Conservation (phyloP, 2,329 filamentous ascomycete genomes). For the Xylariaceae sp. region DNA sequence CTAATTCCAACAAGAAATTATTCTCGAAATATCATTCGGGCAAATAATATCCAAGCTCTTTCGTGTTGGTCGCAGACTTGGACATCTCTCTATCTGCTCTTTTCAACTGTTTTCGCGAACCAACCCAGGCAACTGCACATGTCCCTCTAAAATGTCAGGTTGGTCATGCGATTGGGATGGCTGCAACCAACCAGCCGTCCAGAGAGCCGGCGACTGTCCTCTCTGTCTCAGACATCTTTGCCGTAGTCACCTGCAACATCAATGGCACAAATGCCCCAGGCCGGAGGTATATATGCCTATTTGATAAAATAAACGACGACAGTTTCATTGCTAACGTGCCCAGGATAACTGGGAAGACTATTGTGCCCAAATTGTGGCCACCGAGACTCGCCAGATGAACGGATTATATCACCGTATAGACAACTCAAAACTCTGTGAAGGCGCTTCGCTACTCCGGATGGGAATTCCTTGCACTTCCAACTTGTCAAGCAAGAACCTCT, state of each 20-base stretch:
- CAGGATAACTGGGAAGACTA: slow-evolving; percentile 17
- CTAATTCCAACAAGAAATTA: no score
- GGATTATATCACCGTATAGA: slow-evolving; percentile 17
- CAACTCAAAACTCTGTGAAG: slow-evolving; percentile 14
- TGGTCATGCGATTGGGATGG: slow-evolving; percentile 17
- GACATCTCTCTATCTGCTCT: no score
- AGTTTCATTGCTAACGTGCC: neutral
- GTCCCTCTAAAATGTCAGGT: no score
- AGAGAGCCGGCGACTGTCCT: slow-evolving; percentile 22
- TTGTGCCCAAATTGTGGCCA: slow-evolving; percentile 14
- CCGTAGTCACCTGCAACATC: slow-evolving; percentile 17
- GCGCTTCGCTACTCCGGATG: slow-evolving; percentile 15
- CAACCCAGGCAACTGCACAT: no score
- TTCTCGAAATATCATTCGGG: no score
- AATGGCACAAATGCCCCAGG: slow-evolving; percentile 20
- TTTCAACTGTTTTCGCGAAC: no score
- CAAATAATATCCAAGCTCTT: no score
- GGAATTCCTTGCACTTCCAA: slow-evolving; percentile 19
- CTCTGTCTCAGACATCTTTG: slow-evolving; percentile 26
- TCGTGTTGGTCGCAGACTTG: no score
- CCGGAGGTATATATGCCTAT: slow-evolving; percentile 10
- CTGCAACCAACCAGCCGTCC: slow-evolving; percentile 21
- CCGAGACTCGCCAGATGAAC: slow-evolving; percentile 17
- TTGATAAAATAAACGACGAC: neutral
- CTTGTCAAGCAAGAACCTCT: slow-evolving; percentile 17